phyloP scores from a whole-genome alignment of 78 protist species.

The Speleostelium caveatum region DNA sequence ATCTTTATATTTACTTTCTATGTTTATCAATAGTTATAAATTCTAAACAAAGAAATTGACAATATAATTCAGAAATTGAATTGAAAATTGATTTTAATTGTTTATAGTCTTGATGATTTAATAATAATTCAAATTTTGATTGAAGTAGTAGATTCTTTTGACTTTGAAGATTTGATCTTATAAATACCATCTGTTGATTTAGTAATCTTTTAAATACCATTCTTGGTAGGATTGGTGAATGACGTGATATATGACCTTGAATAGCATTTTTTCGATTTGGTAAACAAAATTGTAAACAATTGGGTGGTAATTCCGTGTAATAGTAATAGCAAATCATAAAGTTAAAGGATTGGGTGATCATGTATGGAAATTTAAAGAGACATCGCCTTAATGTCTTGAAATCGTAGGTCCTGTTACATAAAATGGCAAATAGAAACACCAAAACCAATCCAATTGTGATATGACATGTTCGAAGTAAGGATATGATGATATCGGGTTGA shows the following conservation, averaged over 20 bases:
- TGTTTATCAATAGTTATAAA: neutral
- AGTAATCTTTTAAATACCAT: no score
- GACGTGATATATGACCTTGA: no score
- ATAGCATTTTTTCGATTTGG: no score
- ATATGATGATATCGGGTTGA: neutral
- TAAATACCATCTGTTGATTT: neutral
- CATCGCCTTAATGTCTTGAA: neutral
- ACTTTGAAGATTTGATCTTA: neutral
- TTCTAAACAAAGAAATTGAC: neutral
- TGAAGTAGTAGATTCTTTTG: neutral
- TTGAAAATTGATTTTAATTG: neutral
- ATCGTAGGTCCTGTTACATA: neutral
- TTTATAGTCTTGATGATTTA: no score
- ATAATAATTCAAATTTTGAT: neutral
- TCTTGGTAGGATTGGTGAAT: no score
- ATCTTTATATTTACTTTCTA: no score
- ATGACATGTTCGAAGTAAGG: conserved; percentile 34
- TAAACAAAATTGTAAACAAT: no score
- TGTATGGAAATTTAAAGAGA: neutral
- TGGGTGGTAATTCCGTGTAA: no score
- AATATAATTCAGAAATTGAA: neutral
- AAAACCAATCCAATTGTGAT: conserved; percentile 12
- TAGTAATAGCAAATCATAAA: no score
- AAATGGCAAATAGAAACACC: neutral
- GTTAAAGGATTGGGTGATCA: neutral